phyloP scores from a whole-genome alignment of 2,329 filamentous ascomycete genomes.

The Metarhizium album region DNA sequence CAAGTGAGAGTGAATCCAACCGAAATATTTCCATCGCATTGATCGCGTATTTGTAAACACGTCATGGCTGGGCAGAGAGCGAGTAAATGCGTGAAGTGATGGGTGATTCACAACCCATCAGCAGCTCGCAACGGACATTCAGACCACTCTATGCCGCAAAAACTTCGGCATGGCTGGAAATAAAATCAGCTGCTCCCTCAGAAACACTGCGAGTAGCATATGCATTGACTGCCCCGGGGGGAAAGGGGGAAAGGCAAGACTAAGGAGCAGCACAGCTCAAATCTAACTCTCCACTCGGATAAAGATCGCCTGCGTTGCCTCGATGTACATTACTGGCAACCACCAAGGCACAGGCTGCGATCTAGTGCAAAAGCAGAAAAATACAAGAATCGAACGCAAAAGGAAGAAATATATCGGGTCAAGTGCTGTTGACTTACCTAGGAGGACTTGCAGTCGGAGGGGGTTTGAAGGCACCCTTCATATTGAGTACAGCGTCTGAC shows the following conservation, averaged over 20 bases:
- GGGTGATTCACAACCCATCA: slow-evolving; percentile 5
- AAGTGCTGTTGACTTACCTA: slow-evolving; percentile 6
- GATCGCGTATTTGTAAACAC: not conserved
- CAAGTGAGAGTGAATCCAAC: not conserved
- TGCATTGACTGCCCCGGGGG: not conserved
- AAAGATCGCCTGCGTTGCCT: not conserved
- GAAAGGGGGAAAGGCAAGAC: not conserved
- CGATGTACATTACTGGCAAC: not conserved
- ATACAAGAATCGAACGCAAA: not conserved
- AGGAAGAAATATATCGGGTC: not conserved
- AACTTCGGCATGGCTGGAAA: not conserved
- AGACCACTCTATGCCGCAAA: not conserved
- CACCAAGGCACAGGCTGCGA: too few relatives aligned
- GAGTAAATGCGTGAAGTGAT: not conserved
- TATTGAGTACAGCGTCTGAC: slow-evolving; percentile 17
- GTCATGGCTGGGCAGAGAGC: not conserved
- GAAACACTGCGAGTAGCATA: not conserved
- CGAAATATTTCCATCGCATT: not conserved
- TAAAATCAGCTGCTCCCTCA: not conserved
- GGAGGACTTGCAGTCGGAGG: not conserved
- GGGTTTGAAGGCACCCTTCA: slow-evolving; percentile 4
- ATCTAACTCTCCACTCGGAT: not conserved
- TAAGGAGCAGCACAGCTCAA: not conserved
- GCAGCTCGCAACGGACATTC: slow-evolving; percentile 1
- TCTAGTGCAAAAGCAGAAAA: not conserved